A percentile compares a stretch with the other conserved stretches of the same genome.
Conservation (phyloP, 257 asterid species). For the Petunia secreta region DNA sequence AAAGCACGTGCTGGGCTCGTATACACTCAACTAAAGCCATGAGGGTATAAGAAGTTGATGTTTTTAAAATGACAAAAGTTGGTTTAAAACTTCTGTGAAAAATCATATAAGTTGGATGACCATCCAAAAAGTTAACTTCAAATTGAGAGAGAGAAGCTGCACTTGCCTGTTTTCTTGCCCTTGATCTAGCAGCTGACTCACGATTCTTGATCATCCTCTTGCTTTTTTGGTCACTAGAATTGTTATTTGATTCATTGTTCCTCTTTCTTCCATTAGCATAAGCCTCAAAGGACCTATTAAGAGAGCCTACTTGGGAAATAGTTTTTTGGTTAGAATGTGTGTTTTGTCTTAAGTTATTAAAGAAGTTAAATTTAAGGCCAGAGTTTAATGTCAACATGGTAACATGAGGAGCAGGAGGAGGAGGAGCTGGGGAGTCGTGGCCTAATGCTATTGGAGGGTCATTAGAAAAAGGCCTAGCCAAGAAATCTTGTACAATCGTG, state of each 20-base stretch:
- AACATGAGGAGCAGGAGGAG: slow-evolving; percentile 44
- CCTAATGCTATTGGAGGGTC: slow-evolving; percentile 33
- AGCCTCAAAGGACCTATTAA: slow-evolving; percentile 10
- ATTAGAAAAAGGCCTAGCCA: slow-evolving; percentile 40
- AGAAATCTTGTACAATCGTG: slow-evolving; percentile 60
- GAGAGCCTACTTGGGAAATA: not conserved
- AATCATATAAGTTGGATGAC: too few species aligned
- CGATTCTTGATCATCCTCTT: slow-evolving; percentile 91
- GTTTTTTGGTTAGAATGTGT: slow-evolving; percentile 15
- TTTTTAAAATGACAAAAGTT: too few species aligned
- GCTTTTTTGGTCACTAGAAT: slow-evolving; percentile 51
- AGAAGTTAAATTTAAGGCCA: slow-evolving; percentile 35
- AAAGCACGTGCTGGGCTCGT: too few species aligned
- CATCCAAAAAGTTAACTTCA: too few species aligned
- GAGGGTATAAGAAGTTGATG: too few species aligned
- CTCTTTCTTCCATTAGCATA: slow-evolving; percentile 40
- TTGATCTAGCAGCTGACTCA: slow-evolving; percentile 82
- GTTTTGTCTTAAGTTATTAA: slow-evolving; percentile 26
- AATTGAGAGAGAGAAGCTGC: slow-evolving; percentile 10
- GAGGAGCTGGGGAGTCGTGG: not conserved
- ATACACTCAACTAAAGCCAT: too few species aligned
- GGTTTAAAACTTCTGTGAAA: too few species aligned
- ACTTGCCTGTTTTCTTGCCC: slow-evolving; percentile 83
- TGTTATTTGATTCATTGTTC: slow-evolving; percentile 30
- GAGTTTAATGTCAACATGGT: slow-evolving; percentile 58